phyloP scores from a whole-genome alignment of 164 flowering plant species.

The Vitis labrusca region DNA sequence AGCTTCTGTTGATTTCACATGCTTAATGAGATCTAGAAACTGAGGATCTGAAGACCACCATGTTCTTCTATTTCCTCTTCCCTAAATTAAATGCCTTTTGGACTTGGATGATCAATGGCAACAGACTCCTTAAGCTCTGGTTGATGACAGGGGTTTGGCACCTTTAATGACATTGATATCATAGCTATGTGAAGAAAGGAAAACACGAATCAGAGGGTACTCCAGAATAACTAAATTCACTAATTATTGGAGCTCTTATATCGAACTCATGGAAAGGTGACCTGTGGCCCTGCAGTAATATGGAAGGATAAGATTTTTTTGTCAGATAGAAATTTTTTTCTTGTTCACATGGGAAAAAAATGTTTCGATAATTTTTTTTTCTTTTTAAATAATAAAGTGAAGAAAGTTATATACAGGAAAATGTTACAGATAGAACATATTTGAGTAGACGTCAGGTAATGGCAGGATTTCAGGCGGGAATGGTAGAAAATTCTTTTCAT shows the following conservation, averaged over 20 bases:
- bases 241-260: conserved; percentile 50
- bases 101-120: conserved; percentile 27
- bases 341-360: too few species aligned
- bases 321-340: not conserved
- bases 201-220: conserved; percentile 75
- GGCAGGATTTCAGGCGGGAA: too few species aligned
- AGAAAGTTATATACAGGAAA: too few species aligned
- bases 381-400: too few species aligned
- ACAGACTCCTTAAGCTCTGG: conserved; percentile 16
- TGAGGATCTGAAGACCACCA: conserved; percentile 33
- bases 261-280: conserved; percentile 66
- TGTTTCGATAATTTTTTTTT: too few species aligned
- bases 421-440: too few species aligned
- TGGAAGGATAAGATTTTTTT: not conserved
- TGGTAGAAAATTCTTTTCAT: too few species aligned
- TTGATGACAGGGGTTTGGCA: conserved; percentile 14
- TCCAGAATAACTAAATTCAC: conserved; percentile 56
- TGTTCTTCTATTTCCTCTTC: conserved; percentile 75
- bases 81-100: conserved; percentile 49
- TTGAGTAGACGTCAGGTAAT: too few species aligned
- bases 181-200: conserved; percentile 54
- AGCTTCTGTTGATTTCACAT: conserved; percentile 9
- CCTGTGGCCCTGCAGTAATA: conserved; percentile 49
- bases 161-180: conserved; percentile 57
- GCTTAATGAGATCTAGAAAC: conserved; percentile 46